phyloP scores from a whole-genome alignment of 2,329 filamentous ascomycete genomes.

The Colletotrichum sojae region DNA sequence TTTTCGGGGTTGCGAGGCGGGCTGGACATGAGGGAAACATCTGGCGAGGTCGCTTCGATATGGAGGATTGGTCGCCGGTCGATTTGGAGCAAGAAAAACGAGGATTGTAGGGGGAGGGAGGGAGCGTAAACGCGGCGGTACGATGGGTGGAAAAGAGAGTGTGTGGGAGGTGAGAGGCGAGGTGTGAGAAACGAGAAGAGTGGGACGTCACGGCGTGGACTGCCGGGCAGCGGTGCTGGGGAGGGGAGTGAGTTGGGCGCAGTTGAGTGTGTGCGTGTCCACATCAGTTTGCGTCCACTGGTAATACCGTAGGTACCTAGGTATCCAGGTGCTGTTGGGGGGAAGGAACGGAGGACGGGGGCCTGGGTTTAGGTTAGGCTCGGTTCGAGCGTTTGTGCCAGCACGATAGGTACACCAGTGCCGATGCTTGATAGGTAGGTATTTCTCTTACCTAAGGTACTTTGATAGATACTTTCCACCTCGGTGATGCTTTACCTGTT shows the following conservation, averaged over 20 bases:
- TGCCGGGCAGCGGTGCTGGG: neutral
- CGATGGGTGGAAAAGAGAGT: slow-evolving; percentile 10
- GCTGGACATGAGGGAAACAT: slow-evolving; percentile 73
- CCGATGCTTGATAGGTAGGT: neutral
- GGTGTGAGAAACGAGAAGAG: slow-evolving; percentile 31
- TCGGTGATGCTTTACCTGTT: neutral
- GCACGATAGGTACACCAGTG: neutral
- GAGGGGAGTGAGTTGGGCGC: neutral
- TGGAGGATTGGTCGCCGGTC: slow-evolving; percentile 47
- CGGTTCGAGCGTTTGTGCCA: slow-evolving; percentile 17
- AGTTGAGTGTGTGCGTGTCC: neutral
- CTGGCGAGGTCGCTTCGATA: slow-evolving; percentile 54
- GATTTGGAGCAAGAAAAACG: slow-evolving; percentile 33
- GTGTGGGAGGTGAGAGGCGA: slow-evolving; percentile 16
- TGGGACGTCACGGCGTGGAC: slow-evolving; percentile 23
- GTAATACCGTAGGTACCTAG: too few relatives aligned
- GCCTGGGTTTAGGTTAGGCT: slow-evolving; percentile 34
- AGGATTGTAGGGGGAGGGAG: slow-evolving; percentile 36
- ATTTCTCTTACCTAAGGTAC: too few relatives aligned
- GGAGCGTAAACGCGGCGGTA: slow-evolving; percentile 1
- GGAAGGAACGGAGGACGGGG: neutral
- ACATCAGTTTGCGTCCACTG: too few relatives aligned
- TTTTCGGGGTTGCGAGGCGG: slow-evolving; percentile 65
- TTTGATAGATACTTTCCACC: too few relatives aligned
- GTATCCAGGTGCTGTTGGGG: too few relatives aligned